These are phyloP conservation scores for Acmispon strigosus DNA, from an alignment of 306 rosid genomes.

Conservation along the genomic window DNA sequence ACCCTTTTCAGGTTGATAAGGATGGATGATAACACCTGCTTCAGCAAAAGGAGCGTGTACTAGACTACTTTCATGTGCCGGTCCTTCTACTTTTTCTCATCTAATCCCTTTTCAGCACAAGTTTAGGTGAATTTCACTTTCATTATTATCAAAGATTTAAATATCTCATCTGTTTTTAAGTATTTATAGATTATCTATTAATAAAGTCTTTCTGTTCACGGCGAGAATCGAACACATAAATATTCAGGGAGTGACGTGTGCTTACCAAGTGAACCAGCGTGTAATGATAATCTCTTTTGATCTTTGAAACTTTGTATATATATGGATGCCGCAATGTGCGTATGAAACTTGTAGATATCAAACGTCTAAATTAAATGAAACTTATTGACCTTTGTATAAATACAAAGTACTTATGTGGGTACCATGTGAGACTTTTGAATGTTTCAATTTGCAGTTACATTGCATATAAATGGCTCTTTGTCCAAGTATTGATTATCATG, in stretches of 20 bases:
- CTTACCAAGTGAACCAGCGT: too few species aligned
- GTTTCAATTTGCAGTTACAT: not conserved
- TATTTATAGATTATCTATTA: too few species aligned
- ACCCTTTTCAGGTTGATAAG: not conserved
- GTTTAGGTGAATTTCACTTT: too few species aligned
- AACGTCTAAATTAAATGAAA: not conserved
- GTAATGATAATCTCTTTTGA: not conserved
- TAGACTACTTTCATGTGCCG: not conserved
- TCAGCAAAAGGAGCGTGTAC: not conserved
- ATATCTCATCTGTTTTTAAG: too few species aligned
- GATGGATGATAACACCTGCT: not conserved
- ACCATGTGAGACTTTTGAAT: not conserved
- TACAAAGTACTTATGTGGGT: not conserved
- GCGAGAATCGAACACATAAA: too few species aligned
- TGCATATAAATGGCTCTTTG: not conserved
- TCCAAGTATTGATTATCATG: not conserved
- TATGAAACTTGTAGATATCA: not conserved
- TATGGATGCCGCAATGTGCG: conserved; percentile 20
- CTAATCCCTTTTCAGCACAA: not conserved
- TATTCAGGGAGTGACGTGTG: too few species aligned
- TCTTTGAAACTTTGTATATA: not conserved
- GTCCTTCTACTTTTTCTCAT: not conserved
- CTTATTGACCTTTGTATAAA: not conserved
- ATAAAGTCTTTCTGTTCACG: too few species aligned
- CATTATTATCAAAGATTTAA: too few species aligned